Evolutionary conservation across 345 rosid genomes (phyloP).

Genomic region (Dipteronia sinensis): DNA sequence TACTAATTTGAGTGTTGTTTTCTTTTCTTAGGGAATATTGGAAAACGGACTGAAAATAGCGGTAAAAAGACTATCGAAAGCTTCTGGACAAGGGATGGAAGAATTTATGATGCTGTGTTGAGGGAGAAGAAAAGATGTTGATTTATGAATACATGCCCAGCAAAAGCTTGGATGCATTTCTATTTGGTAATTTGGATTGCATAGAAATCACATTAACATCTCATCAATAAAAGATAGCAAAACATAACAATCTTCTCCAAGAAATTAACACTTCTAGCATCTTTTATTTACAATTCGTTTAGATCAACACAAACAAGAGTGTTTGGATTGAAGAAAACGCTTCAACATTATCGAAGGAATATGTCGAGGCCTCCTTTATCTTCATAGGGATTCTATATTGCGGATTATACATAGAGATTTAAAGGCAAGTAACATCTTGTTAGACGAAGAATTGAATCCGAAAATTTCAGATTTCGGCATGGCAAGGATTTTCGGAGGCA

Average conservation of each 20-base stretch:
- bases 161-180: background rate
- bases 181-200: too few species aligned
- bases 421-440: slow-evolving; percentile 31
- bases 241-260: too few species aligned
- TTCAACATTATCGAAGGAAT: slow-evolving; percentile 24
- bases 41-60: slow-evolving; percentile 1
- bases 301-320: slow-evolving; percentile 26
- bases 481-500: slow-evolving; percentile 31
- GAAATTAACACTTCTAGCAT: too few species aligned
- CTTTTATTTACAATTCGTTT: background rate
- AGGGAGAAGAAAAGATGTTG: slow-evolving; percentile 6
- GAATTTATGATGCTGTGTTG: slow-evolving; percentile 4
- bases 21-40: background rate
- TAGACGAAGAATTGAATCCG: too few species aligned
- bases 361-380: slow-evolving; percentile 33
- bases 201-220: too few species aligned
- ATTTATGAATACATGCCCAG: too few species aligned
- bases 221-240: too few species aligned
- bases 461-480: too few species aligned
- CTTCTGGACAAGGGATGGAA: slow-evolving; percentile 1
- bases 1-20: too few species aligned
- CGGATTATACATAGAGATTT: slow-evolving; percentile 34
- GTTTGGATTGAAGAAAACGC: slow-evolving; percentile 24
- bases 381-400: slow-evolving; percentile 35
- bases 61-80: slow-evolving; percentile 3